phyloP scores from a whole-genome alignment of 1,284 basidiomycete genomes.

The Cutaneotrichosporon cyanovorans region DNA sequence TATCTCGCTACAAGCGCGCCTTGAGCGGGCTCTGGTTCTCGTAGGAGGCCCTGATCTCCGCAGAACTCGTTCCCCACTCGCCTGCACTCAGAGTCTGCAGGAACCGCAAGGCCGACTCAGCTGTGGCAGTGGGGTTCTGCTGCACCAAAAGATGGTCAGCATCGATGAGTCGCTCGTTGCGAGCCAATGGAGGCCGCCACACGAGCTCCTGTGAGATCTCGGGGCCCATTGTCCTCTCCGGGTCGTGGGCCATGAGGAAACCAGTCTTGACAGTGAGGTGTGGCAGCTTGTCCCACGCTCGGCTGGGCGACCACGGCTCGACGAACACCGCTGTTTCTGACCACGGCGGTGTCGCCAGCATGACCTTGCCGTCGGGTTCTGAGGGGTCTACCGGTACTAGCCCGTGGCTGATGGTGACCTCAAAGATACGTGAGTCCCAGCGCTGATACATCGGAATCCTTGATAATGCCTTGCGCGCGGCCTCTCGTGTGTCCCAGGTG shows the following conservation, averaged over 20 bases:
- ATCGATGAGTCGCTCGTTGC: slow-evolving; percentile 30
- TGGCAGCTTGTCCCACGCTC: slow-evolving; percentile 27
- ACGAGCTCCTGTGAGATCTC: slow-evolving; percentile 23
- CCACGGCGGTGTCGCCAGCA: slow-evolving; percentile 27
- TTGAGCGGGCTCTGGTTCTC: not conserved
- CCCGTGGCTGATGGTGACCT: slow-evolving; percentile 60
- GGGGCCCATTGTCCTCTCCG: slow-evolving; percentile 22
- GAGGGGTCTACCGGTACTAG: slow-evolving; percentile 46
- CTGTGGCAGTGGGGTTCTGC: slow-evolving; percentile 29
- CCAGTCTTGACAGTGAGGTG: slow-evolving; percentile 24
- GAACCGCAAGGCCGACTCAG: slow-evolving; percentile 27
- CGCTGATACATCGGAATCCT: slow-evolving; percentile 2
- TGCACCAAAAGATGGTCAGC: slow-evolving; percentile 33
- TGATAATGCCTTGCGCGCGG: slow-evolving; percentile 1
- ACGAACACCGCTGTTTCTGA: slow-evolving; percentile 26
- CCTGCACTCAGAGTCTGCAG: slow-evolving; percentile 15
- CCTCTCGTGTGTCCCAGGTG: slow-evolving; percentile 1
- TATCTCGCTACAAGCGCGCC: slow-evolving; percentile 7
- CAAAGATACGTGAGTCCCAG: slow-evolving; percentile 14
- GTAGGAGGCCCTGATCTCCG: slow-evolving; percentile 3
- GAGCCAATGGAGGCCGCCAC: slow-evolving; percentile 22
- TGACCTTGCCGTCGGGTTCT: slow-evolving; percentile 19
- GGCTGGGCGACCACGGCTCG: slow-evolving; percentile 22
- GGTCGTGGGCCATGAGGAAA: slow-evolving; percentile 23
- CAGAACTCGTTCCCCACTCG: slow-evolving; percentile 1